Evolutionary conservation across 2,329 filamentous ascomycete genomes (phyloP).

Genomic region (Aspergillus viridinutans): DNA sequence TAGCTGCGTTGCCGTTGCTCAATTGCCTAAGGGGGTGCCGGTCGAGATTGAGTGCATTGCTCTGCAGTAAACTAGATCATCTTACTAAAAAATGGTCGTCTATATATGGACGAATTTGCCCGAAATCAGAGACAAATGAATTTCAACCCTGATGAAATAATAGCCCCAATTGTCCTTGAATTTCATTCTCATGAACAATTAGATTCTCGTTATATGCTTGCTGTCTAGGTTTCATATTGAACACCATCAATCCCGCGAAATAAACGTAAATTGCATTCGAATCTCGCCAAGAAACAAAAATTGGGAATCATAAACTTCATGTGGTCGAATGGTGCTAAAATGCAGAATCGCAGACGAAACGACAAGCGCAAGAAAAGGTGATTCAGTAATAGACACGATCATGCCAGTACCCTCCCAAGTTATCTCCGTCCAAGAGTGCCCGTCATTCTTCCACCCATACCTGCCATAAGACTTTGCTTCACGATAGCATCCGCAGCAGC

Average conservation of each 20-base stretch:
- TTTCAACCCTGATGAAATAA: not conserved
- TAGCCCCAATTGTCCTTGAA: not conserved
- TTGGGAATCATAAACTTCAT: slow-evolving; percentile 13
- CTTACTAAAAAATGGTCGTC: not conserved
- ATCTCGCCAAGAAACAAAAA: not conserved
- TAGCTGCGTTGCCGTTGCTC: slow-evolving; percentile 60
- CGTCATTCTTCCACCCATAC: slow-evolving; percentile 51
- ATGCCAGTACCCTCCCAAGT: slow-evolving; percentile 3
- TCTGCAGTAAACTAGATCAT: slow-evolving; percentile 36
- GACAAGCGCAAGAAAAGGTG: slow-evolving; percentile 1
- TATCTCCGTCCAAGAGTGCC: slow-evolving; percentile 36
- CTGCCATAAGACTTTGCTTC: slow-evolving; percentile 73
- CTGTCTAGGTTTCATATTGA: not conserved
- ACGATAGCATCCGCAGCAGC: slow-evolving; percentile 94
- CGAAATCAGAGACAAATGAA: not conserved
- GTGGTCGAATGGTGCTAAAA: slow-evolving; percentile 7
- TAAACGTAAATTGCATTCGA: not conserved
- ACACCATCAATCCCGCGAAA: not conserved
- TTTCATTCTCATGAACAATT: not conserved
- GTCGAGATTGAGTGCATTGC: slow-evolving; percentile 65
- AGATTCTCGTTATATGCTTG: not conserved
- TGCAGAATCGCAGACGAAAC: not conserved
- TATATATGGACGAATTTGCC: not conserved
- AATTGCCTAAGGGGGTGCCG: slow-evolving; percentile 60
- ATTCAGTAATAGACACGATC: slow-evolving; percentile 6